Evolutionary conservation across 768 basidiomycete species (phyloP).

Genomic region (Phylloporus sp.): DNA sequence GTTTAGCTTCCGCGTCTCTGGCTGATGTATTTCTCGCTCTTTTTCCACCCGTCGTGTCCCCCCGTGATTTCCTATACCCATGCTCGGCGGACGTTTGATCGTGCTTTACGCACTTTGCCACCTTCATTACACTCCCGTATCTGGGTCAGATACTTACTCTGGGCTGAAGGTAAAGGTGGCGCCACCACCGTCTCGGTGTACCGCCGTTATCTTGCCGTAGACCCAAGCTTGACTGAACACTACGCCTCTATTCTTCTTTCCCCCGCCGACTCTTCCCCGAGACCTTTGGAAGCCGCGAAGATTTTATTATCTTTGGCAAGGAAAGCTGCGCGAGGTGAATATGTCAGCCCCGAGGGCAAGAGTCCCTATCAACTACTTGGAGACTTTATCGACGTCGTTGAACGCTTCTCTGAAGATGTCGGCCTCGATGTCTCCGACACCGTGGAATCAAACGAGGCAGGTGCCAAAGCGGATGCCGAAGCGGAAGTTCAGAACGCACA

Average conservation of each 20-base stretch:
- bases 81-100: conserved; percentile 90
- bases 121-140: conserved; percentile 88
- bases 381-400: conserved; percentile 89
- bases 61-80: conserved; percentile 80
- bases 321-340: conserved; percentile 77
- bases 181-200: conserved; percentile 76
- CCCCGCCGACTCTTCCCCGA: conserved; percentile 52
- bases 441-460: conserved; percentile 46
- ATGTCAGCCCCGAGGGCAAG: conserved; percentile 86
- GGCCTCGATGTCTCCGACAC: conserved; percentile 83
- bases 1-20: conserved; percentile 85
- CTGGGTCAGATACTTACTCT: conserved; percentile 89
- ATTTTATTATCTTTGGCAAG: conserved; percentile 78
- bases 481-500: conserved; percentile 32
- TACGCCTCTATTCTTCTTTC: conserved; percentile 66
- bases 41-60: conserved; percentile 87
- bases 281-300: conserved; percentile 92
- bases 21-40: conserved; percentile 88
- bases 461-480: conserved; percentile 46
- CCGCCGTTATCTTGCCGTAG: conserved; percentile 81
- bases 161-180: conserved; percentile 83
- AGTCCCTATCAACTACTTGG: conserved; percentile 91
- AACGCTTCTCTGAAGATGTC: conserved; percentile 86
- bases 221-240: conserved; percentile 75
- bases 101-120: conserved; percentile 87